Evolutionary conservation across 148 eudicot species (phyloP), one percentile per base, ranked within the genome.

Genomic region (Hydrangea macrophylla): DNA sequence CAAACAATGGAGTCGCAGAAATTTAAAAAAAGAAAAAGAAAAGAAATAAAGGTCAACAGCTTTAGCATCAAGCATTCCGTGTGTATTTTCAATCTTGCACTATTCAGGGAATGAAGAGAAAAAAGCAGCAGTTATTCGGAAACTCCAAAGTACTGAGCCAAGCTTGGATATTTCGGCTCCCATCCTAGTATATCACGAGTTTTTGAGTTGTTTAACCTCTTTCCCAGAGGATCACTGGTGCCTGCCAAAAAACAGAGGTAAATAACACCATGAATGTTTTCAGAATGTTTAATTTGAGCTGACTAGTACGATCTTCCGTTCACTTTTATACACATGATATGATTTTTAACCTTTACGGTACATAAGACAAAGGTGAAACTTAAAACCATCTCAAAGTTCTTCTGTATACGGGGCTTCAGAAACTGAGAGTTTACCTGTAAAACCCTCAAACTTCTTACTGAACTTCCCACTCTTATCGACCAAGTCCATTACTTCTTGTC

Each of bases 401-500:
- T n/a, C n/a, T n/a, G n/a, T n/a, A n/a, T n/a, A n/a, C n/a, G n/a
- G n/a, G n/a, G 20, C 15, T 10, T 42, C 17, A 48, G 7, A 18
- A 15, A 17, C 12, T 5, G 11, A 15, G 51, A 18, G 31, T 15
- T 68, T 73, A 88, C 98, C 98, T 71, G 90, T 93, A 59, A 93
- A 93, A 51, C 73, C 80, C 62, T 77, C 85, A 74, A 94, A 94
- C 73, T 75, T 86, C 61, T 78, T 68, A 48, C 70, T 71, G 53
- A 82, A 94, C 77, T 90, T 94, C 45, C 91, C 96, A 78, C 96
- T 90, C 65, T 66, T 73, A 55, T 68, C 78, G 40, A 94, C 92
- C 78, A 88, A 71, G 39, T 94, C 97, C 98, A 94, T 94, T 23
- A 90, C 66, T 85, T 88, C 95, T 70, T 90, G 92, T 85, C 96